Conservation (phyloP, 768 basidiomycete genomes). For the Phlebiopsis flavidoalba region DNA sequence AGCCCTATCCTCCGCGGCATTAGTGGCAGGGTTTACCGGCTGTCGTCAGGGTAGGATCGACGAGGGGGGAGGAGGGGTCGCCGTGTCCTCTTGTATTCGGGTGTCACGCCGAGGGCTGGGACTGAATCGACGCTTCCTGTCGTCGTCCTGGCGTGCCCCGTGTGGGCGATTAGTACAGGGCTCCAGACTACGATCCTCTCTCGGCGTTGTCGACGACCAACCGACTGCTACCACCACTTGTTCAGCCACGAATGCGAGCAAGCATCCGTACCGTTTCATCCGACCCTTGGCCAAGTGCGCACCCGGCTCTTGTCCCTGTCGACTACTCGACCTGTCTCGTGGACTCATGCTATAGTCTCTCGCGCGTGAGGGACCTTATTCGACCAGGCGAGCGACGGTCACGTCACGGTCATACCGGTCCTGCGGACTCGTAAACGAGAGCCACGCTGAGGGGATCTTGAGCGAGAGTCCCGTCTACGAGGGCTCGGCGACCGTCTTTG, state of each 20-base stretch:
- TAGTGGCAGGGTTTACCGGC: constrained; percentile 16
- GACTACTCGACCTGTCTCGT: neutral
- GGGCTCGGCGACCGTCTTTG: constrained; percentile 42
- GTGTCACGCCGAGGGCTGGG: constrained; percentile 26
- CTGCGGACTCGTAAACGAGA: constrained; percentile 24
- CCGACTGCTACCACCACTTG: no score
- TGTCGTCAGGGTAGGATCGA: constrained; percentile 20
- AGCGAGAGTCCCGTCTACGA: constrained; percentile 41
- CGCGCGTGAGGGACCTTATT: constrained; percentile 19
- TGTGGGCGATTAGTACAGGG: constrained; percentile 17
- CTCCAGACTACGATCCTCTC: constrained; percentile 28
- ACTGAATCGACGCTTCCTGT: constrained; percentile 36
- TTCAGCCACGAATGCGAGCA: no score
- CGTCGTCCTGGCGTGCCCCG: constrained; percentile 5
- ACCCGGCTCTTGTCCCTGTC: constrained; percentile 26
- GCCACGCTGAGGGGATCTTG: constrained; percentile 29
- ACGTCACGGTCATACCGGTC: constrained; percentile 20
- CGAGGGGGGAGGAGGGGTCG: constrained; percentile 36
- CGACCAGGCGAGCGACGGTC: constrained; percentile 32
- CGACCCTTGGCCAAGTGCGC: constrained; percentile 42
- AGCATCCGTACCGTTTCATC: constrained; percentile 54
- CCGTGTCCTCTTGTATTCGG: constrained; percentile 46
- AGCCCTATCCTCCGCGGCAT: constrained; percentile 52
- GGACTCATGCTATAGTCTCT: constrained; percentile 20
- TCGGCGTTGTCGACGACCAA: no score